Base-by-base conservation (phyloP, 1,284 basidiomycete species). In the Phellinidium pouzarii region DNA sequence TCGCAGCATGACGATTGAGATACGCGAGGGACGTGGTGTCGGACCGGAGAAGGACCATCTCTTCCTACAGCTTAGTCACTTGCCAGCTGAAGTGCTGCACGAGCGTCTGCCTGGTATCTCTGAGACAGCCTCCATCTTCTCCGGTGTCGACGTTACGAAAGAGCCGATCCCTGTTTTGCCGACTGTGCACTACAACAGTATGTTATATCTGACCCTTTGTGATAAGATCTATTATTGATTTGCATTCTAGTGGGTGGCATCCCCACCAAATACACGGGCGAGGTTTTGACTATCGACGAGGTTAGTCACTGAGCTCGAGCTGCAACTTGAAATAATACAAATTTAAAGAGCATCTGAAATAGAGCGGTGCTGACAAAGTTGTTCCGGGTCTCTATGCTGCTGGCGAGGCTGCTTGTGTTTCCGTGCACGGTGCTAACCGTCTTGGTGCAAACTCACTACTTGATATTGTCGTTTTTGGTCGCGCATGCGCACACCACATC, bases 61-160 rank as follows among this genome's bases (percentile, higher is more conserved):
- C 68, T 96, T 88, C 76, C 78, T 99, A 59, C 96, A 99, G 71
- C 85, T 99, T 65, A 96, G 92, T 65, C 96, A 99, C 77, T 75
- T 99, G 41, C 96, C 96, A 54, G 80, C 96, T 48, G 93, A 96
- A 62, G 84, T 99, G 62, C 84, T 99, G 57, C 94, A 94, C 70
- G 95, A 99, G 73, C 87, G 96, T 68, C 79, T 99, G 44, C 96
- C 96, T 59, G 96, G 96, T 82, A 99, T 99, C 68, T 99, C 96
- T 50, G 96, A 99, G 78, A 99, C 96, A 9, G 96, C 96, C 34
- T 90, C 95, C 59, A 99, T 99, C 66, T 99, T 99, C 75, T 84
- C 93, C 65, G 96, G 96, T 72, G 96, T 99, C 60, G 96, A 99
- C 70, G 96, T 99, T 59, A 99, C 96, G 60, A 99, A 99, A 78